Evolutionary conservation across 2,329 filamentous ascomycete genomes (phyloP), one percentile per base, ranked within the genome.

Genomic region (Furcasterigmium furcatum): DNA sequence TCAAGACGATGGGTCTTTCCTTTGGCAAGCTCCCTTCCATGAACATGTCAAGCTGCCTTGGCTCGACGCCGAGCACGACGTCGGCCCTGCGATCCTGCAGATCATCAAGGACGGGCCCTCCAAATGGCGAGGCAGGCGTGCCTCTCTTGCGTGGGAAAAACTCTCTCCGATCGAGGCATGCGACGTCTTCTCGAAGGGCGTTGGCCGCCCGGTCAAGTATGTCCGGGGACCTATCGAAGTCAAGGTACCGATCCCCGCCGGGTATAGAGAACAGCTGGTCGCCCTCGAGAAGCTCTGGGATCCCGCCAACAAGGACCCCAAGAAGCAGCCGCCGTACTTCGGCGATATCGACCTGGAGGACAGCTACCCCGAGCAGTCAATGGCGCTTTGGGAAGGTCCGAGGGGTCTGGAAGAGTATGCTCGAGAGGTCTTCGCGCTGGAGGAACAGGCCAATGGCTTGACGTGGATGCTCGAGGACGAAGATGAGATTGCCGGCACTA

Each of bases 51-150:
- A 90, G 52, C 76, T 99, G 30, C 94, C 94, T 1, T 99, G 92
- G 91, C 74, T 99, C 32, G 94, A 99, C 60, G 91, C 91, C 5
- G 94, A 97, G 66, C 92, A 97, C 60, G 94, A 99, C 58, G 86
- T 96, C 36, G 94, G 94, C 4, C 91, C 94, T 2, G 89, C 92
- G 3, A 82, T 97, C 39, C 73, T 96, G 46, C 92, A 97, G 63
- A 85, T 97, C 46, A 92, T 97, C 76, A 97, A 96, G 67, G 91
- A 97, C 62, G 92, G 92, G 2, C 79, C 88, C 5, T 75, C 78
- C 53, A 91, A 89, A 65, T 97, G 92, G 91, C 84, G 85, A n/a
- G 74, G 73, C 43, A 72, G 77, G 58, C 73, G 91, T 47, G 88
- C 97, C 51, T 89, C 91, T 14, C 76, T 97, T 40, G 91, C 92